A percentile compares a stretch with the other conserved stretches of the same genome.
Evolutionary conservation across 805 yeast species (phyloP).

Genomic region (Blastobotrys muscicola): DNA sequence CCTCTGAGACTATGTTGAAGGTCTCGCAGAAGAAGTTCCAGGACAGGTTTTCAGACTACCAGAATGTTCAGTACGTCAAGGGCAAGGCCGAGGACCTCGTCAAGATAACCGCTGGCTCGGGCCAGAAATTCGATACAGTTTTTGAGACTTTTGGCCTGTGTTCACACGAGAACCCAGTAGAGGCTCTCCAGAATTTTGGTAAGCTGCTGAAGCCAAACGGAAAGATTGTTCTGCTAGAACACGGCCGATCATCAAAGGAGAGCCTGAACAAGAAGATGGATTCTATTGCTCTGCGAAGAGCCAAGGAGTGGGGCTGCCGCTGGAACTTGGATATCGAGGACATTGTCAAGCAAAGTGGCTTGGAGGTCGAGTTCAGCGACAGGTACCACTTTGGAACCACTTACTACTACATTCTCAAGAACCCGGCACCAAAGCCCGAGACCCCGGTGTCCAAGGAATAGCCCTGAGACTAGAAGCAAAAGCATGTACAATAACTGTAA

Average conservation of each 20-base stretch:
- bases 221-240: conserved; percentile 77
- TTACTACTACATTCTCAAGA: conserved; percentile 30
- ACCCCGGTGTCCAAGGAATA: neutral
- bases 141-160: conserved; percentile 93
- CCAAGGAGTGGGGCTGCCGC: conserved; percentile 92
- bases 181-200: conserved; percentile 66
- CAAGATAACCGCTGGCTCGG: conserved; percentile 37
- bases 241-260: conserved; percentile 78
- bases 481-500: neutral
- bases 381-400: conserved; percentile 89
- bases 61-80: conserved; percentile 75
- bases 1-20: conserved; percentile 80
- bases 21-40: conserved; percentile 66
- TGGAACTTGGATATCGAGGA: conserved; percentile 95
- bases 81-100: conserved; percentile 81
- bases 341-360: conserved; percentile 70
- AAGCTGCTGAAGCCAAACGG: conserved; percentile 79
- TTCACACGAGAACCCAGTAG: conserved; percentile 89
- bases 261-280: conserved; percentile 75
- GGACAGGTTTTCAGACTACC: conserved; percentile 52
- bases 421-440: conserved; percentile 1
- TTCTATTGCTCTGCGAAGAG: conserved; percentile 69
- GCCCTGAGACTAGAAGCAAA: neutral
- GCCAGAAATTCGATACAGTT: conserved; percentile 72
- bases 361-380: conserved; percentile 71